These are phyloP conservation scores for Tuber melanosporum DNA, from an alignment of 495 filamentous ascomycete genomes.

Conservation along the genomic window DNA sequence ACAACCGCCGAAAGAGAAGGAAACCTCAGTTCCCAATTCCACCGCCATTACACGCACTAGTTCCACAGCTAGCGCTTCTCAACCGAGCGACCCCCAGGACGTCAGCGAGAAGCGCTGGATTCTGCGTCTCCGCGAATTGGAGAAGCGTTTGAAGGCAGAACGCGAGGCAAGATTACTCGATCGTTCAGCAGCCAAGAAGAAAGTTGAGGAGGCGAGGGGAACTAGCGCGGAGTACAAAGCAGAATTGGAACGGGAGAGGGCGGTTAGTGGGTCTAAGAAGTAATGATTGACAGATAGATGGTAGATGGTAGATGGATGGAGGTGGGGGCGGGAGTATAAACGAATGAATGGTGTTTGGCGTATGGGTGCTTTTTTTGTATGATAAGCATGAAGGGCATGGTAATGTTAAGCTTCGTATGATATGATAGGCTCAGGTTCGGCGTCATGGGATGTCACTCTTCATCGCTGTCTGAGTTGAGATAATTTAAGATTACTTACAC, in stretches of 20 bases:
- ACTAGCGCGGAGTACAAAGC: constrained; percentile 68
- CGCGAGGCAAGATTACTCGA: constrained; percentile 80
- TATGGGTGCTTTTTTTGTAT: constrained; percentile 1
- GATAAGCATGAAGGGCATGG: neutral
- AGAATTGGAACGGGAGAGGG: constrained; percentile 61
- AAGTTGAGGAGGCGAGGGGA: constrained; percentile 72
- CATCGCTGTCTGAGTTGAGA: neutral
- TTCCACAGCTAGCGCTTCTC: constrained; percentile 39
- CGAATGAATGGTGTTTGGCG: constrained; percentile 1
- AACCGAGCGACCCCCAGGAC: constrained; percentile 26
- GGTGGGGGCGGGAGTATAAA: neutral
- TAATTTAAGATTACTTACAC: constrained; percentile 12
- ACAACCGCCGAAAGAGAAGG: constrained; percentile 5
- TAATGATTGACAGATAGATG: neutral
- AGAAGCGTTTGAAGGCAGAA: constrained; percentile 82
- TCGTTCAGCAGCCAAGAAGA: constrained; percentile 70
- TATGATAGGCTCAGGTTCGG: neutral
- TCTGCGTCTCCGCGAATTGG: constrained; percentile 74
- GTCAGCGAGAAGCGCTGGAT: constrained; percentile 69
- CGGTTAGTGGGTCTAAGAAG: constrained; percentile 16
- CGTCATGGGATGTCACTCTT: constrained; percentile 1
- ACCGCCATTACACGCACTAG: constrained; percentile 37
- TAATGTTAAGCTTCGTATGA: neutral
- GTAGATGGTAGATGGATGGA: neutral
- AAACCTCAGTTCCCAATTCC: constrained; percentile 14